Evolutionary conservation across 2,329 filamentous ascomycete genomes (phyloP).

Genomic region (Penicillium hesseltinei): DNA sequence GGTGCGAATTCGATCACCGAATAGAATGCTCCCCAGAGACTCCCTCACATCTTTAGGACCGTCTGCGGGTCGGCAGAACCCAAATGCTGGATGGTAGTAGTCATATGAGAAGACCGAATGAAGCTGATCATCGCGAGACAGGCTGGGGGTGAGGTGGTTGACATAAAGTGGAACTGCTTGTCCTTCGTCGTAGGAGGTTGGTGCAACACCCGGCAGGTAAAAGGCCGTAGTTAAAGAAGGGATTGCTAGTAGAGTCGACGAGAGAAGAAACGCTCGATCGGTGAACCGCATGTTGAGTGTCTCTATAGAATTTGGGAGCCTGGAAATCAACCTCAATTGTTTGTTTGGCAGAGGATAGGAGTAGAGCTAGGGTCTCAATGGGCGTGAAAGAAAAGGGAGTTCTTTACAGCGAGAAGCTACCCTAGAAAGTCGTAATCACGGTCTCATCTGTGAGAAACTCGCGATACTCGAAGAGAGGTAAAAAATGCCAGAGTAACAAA

Average conservation of each 20-base stretch:
- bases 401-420: not conserved
- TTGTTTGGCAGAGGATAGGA: conserved; percentile 3
- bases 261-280: conserved; percentile 31
- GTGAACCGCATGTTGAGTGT: conserved; percentile 38
- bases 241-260: conserved; percentile 31
- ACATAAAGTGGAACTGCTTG: conserved; percentile 84
- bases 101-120: conserved; percentile 95
- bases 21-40: conserved; percentile 91
- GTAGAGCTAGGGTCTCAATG: not conserved
- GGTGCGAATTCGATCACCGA: conserved; percentile 96
- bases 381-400: not conserved
- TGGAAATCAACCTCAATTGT: conserved; percentile 17
- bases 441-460: conserved; percentile 1
- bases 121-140: conserved; percentile 74
- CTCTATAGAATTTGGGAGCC: conserved; percentile 10
- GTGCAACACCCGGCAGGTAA: conserved; percentile 94
- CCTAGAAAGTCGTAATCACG: conserved; percentile 1
- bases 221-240: conserved; percentile 62
- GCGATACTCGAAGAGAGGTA: conserved; percentile 6
- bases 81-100: conserved; percentile 86
- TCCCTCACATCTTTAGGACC: conserved; percentile 80
- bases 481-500: not conserved
- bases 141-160: conserved; percentile 85
- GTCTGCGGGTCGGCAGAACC: conserved; percentile 78
- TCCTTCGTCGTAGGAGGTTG: conserved; percentile 80